A percentile compares a stretch with the other conserved stretches of the same genome.
Evolutionary conservation across 331 rosid species (phyloP).

Genomic region (Rhamnella rubrinervis): DNA sequence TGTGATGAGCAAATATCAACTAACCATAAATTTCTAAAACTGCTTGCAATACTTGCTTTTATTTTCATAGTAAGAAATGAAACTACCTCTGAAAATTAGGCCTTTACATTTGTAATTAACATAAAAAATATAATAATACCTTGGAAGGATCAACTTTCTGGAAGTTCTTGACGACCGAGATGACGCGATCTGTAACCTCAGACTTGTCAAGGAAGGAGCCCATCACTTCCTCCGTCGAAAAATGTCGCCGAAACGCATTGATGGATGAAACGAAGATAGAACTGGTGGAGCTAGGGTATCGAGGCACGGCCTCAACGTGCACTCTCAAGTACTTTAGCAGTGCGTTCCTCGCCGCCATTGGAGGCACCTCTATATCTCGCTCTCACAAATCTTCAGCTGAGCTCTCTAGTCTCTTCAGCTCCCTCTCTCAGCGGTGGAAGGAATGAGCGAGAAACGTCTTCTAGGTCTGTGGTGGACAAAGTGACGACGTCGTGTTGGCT

Average conservation of each 20-base stretch:
- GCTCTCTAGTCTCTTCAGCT: neutral
- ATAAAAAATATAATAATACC: constrained; percentile 32
- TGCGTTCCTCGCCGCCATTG: constrained; percentile 60
- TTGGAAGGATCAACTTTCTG: constrained; percentile 93
- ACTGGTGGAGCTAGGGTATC: constrained; percentile 22
- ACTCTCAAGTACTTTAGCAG: constrained; percentile 70
- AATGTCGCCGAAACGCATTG: constrained; percentile 47
- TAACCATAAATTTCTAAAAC: neutral
- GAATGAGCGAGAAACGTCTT: no score
- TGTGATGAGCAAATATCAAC: neutral
- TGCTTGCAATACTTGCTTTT: neutral
- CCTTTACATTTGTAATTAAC: neutral
- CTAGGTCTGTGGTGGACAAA: no score
- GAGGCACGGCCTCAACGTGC: constrained; percentile 50
- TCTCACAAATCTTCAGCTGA: neutral
- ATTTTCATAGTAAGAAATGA: neutral
- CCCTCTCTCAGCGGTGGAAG: constrained; percentile 8
- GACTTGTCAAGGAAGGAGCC: constrained; percentile 87
- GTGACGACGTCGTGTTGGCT: no score
- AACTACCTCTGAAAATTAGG: constrained; percentile 4
- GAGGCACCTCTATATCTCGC: neutral
- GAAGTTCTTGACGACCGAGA: constrained; percentile 86
- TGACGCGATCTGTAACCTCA: constrained; percentile 90
- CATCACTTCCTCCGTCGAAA: constrained; percentile 71
- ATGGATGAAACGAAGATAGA: constrained; percentile 23